Evolutionary conservation across 169 alveolate species (phyloP).

Genomic region (Plasmodium gonderi): DNA sequence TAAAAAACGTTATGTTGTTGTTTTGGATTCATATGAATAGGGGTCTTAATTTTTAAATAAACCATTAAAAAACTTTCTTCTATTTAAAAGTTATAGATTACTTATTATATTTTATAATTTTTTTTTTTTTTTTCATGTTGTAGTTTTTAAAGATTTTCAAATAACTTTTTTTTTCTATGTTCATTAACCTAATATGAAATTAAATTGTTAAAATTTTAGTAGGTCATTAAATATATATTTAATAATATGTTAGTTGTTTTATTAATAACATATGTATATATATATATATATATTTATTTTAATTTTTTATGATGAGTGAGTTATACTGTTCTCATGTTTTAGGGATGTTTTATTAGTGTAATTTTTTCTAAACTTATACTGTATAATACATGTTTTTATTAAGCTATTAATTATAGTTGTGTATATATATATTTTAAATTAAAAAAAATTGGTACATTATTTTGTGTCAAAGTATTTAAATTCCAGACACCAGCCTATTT

Average conservation of each 20-base stretch:
- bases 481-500: neutral
- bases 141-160: neutral
- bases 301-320: neutral
- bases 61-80: neutral
- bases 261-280: no score
- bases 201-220: neutral
- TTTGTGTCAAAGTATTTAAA: neutral
- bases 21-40: neutral
- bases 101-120: neutral
- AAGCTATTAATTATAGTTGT: neutral
- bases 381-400: neutral
- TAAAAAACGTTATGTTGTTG: neutral
- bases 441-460: neutral
- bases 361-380: neutral
- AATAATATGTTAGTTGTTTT: neutral
- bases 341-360: neutral
- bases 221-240: neutral
- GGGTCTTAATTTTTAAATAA: neutral
- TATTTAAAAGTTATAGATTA: neutral
- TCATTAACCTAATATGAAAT: neutral
- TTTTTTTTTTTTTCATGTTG: neutral
- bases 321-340: neutral
- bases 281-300: neutral
- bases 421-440: neutral
- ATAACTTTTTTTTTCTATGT: neutral